Evolutionary conservation across 2,329 filamentous ascomycete species (phyloP).

Genomic region (Penicillium sp.): DNA sequence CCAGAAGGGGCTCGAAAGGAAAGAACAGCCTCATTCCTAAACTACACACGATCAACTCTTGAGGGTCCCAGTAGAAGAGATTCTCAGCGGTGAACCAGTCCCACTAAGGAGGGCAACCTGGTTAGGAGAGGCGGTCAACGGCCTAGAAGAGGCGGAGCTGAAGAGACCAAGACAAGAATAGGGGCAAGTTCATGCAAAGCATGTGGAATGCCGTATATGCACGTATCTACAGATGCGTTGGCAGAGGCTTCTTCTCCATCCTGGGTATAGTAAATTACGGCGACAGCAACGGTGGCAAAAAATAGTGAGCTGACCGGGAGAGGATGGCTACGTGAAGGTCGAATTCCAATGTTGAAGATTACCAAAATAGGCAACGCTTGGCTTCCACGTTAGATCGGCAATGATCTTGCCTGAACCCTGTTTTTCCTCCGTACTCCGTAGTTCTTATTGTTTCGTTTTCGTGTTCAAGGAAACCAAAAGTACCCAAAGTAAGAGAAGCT

Average conservation of each 20-base stretch:
- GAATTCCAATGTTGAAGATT: neutral
- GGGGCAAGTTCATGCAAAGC: neutral
- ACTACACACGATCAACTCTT: neutral
- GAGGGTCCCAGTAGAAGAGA: neutral
- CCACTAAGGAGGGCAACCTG: neutral
- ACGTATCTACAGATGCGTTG: neutral
- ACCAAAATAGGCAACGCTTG: neutral
- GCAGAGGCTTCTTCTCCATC: neutral
- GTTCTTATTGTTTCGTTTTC: neutral
- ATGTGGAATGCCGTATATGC: neutral
- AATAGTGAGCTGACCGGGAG: too few relatives aligned
- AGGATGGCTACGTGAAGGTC: neutral
- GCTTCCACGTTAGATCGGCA: too few relatives aligned
- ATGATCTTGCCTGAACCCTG: neutral
- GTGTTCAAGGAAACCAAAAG: neutral
- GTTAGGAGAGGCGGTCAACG: neutral
- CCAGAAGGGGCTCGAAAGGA: neutral
- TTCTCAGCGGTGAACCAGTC: neutral
- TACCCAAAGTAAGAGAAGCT: neutral
- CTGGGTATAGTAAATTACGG: neutral
- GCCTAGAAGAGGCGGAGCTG: neutral
- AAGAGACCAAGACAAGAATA: neutral
- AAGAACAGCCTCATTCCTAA: neutral
- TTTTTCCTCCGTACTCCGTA: neutral
- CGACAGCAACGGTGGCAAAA: neutral